phyloP scores from a whole-genome alignment of 2,329 filamentous ascomycete species.

The Trichoderma oligosporum region DNA sequence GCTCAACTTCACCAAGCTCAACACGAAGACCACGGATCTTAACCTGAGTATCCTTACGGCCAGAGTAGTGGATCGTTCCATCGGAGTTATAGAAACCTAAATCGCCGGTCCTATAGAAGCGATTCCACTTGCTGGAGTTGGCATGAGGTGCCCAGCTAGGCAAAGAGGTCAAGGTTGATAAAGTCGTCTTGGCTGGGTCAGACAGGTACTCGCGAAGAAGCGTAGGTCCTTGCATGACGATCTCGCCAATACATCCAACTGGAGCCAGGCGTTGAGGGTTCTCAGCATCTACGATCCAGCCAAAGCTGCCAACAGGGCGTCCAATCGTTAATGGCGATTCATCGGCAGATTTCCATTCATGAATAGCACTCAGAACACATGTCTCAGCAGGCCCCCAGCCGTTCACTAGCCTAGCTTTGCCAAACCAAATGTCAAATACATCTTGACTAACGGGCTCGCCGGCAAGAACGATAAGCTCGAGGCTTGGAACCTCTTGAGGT shows the following conservation, averaged over 20 bases:
- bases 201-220: conserved; percentile 17
- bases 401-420: conserved; percentile 11
- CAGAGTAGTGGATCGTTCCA: conserved; percentile 1
- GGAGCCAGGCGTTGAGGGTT: conserved; percentile 6
- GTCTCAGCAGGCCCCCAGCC: conserved; percentile 19
- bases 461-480: conserved; percentile 16
- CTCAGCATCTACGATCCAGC: conserved; percentile 14
- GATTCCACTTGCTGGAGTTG: not conserved
- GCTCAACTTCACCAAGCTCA: conserved; percentile 18
- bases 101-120: conserved; percentile 16
- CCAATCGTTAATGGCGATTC: conserved; percentile 17
- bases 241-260: conserved; percentile 15
- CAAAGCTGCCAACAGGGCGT: conserved; percentile 6
- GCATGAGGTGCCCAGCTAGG: conserved; percentile 8
- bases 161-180: not conserved
- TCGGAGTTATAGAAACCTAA: conserved; percentile 10
- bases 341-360: conserved; percentile 15
- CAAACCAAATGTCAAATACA: conserved; percentile 18
- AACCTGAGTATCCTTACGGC: conserved; percentile 18
- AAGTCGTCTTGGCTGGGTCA: conserved; percentile 10
- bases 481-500: conserved; percentile 11
- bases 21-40: conserved; percentile 20
- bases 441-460: conserved; percentile 16
- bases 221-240: conserved; percentile 17
- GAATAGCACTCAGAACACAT: conserved; percentile 11